Conservation (phyloP, 2,329 filamentous ascomycete species). For the Apiospora arundinis region DNA sequence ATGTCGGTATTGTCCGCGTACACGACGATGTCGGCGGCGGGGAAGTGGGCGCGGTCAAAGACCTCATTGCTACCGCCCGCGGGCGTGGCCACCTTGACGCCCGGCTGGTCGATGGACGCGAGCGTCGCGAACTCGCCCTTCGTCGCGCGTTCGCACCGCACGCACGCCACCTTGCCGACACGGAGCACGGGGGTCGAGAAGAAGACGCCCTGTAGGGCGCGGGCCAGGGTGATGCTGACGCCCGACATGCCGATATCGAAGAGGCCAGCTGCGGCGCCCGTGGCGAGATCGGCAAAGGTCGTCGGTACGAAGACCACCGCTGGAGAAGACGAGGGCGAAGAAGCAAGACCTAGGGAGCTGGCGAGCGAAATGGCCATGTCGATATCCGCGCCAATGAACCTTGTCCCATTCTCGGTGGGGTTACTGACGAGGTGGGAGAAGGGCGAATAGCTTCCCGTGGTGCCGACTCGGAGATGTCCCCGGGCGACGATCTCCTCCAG, state of each 20-base stretch:
- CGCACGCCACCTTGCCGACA: conserved; percentile 18
- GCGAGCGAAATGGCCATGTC: conserved; percentile 9
- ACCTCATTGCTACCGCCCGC: conserved; percentile 11
- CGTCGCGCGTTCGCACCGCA: neutral
- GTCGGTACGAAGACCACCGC: conserved; percentile 1
- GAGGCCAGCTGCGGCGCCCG: neutral
- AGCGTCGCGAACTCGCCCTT: conserved; percentile 3
- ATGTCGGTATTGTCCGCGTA: conserved; percentile 17
- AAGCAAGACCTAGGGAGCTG: neutral
- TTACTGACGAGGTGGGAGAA: conserved; percentile 4
- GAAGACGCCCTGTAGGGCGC: conserved; percentile 2
- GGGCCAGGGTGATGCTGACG: conserved; percentile 8
- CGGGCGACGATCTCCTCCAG: neutral
- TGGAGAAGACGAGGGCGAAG: neutral
- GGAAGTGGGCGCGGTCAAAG: conserved; percentile 11
- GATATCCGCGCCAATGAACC: conserved; percentile 9
- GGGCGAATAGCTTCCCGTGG: neutral
- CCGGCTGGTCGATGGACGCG: neutral
- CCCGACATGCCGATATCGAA: conserved; percentile 18
- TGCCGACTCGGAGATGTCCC: neutral
- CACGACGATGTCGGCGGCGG: neutral
- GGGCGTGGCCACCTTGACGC: conserved; percentile 19
- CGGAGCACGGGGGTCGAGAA: conserved; percentile 4
- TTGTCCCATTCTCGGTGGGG: neutral
- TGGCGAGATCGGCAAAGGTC: conserved; percentile 9